A percentile compares a stretch with the other conserved stretches of the same genome.
Conservation (phyloP, 2,329 filamentous ascomycete genomes). For the Chaetomiaceae sp. region DNA sequence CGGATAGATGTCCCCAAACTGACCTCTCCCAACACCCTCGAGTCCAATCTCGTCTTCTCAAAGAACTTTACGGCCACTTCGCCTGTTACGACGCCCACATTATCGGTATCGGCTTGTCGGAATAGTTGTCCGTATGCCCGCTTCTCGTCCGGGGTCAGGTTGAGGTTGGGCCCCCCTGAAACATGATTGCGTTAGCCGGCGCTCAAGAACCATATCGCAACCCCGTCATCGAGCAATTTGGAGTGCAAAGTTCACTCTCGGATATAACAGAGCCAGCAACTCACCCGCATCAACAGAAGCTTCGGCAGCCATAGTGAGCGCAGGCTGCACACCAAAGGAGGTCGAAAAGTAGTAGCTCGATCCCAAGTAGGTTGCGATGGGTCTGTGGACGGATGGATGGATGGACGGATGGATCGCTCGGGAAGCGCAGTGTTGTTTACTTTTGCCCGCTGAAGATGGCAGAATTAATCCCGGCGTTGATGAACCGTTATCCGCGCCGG, state of each 20-base stretch:
- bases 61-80: constrained; percentile 97
- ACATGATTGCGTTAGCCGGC: constrained; percentile 10
- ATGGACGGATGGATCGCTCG: background rate
- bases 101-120: constrained; percentile 85
- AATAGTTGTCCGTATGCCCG: constrained; percentile 91
- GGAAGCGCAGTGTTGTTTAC: background rate
- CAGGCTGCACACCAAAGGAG: constrained; percentile 12
- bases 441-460: background rate
- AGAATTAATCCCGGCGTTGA: background rate
- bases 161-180: constrained; percentile 63
- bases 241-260: too few relatives aligned
- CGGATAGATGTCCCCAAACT: too few relatives aligned
- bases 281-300: constrained; percentile 28
- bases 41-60: constrained; percentile 86
- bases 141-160: constrained; percentile 88
- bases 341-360: background rate
- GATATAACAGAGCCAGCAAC: background rate
- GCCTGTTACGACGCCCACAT: constrained; percentile 88
- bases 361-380: background rate
- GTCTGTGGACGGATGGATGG: too few relatives aligned
- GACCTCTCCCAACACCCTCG: constrained; percentile 82
- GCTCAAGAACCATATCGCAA: constrained; percentile 3
- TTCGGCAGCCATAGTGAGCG: constrained; percentile 30
- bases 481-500: background rate
- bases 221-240: background rate